A percentile compares a stretch with the other conserved stretches of the same genome.
Conservation (phyloP, 2,329 filamentous ascomycete species). For the Fusarium sp. region DNA sequence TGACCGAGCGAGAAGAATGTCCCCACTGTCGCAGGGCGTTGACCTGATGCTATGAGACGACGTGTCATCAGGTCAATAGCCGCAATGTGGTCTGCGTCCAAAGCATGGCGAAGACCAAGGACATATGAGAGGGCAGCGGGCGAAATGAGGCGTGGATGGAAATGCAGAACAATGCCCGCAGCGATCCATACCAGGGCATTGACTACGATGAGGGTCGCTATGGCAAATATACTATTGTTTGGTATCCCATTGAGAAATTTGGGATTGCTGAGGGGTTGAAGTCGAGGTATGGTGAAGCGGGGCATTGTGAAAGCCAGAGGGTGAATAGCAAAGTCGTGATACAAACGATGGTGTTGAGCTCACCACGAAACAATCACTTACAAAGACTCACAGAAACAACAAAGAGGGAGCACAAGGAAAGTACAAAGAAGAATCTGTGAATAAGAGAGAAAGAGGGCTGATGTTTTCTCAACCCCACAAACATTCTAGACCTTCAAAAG, state of each 20-base stretch:
- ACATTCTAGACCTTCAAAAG: neutral
- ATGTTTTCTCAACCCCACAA: neutral
- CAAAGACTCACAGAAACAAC: neutral
- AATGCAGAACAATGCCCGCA: conserved; percentile 62
- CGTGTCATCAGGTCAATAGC: conserved; percentile 97
- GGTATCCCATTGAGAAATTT: conserved; percentile 46
- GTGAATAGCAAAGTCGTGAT: neutral
- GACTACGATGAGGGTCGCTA: conserved; percentile 58
- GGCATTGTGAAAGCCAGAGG: conserved; percentile 17
- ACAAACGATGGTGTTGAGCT: neutral
- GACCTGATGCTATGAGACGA: conserved; percentile 84
- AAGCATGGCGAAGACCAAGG: conserved; percentile 89
- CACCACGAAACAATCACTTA: neutral
- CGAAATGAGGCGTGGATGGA: conserved; percentile 72
- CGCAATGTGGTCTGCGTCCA: conserved; percentile 89
- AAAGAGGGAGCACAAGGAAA: neutral
- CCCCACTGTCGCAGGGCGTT: conserved; percentile 88
- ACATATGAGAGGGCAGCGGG: conserved; percentile 88
- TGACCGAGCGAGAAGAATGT: conserved; percentile 96
- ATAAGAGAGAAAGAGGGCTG: neutral
- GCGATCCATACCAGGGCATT: conserved; percentile 67
- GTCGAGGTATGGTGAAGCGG: conserved; percentile 25
- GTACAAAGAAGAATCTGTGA: neutral
- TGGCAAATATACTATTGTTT: conserved; percentile 57
- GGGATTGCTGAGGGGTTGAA: conserved; percentile 38